Conservation (phyloP, 129 eudicot genomes). For the sunflower (Helianthus annuus) region DNA sequence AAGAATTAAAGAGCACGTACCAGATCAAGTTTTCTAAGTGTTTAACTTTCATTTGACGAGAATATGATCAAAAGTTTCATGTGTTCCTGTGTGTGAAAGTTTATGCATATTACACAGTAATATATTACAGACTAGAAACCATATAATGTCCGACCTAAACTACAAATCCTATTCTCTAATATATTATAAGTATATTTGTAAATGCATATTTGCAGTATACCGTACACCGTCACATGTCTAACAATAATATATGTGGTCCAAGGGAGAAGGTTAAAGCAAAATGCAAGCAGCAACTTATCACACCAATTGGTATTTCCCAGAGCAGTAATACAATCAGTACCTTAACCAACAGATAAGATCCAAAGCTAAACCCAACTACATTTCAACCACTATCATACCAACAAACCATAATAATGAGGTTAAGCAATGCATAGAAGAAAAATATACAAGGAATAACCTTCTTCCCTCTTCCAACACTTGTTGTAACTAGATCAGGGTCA, state of each 20-base stretch:
- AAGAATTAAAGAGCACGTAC: background rate
- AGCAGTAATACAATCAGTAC: constrained; percentile 10
- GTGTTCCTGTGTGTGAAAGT: background rate
- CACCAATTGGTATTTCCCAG: constrained; percentile 15
- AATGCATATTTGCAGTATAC: background rate
- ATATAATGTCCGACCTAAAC: background rate
- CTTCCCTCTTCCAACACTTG: constrained; percentile 49
- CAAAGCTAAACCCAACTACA: background rate
- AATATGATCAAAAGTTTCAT: background rate
- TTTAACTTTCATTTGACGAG: background rate
- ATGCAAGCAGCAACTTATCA: constrained; percentile 6
- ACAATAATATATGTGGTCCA: constrained; percentile 1
- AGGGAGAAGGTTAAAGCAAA: background rate
- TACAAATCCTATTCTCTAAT: background rate
- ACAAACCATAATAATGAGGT: background rate
- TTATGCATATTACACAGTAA: background rate
- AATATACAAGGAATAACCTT: constrained; percentile 44
- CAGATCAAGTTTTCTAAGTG: background rate
- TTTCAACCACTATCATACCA: constrained; percentile 5
- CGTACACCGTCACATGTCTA: constrained; percentile 1
- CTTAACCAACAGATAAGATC: constrained; percentile 18
- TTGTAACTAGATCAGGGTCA: constrained; percentile 63
- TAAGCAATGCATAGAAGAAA: constrained; percentile 6
- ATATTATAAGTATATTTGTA: background rate
- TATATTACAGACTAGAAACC: background rate